Conservation (phyloP, 495 filamentous ascomycete species). For the Glutinoglossum americanum region DNA sequence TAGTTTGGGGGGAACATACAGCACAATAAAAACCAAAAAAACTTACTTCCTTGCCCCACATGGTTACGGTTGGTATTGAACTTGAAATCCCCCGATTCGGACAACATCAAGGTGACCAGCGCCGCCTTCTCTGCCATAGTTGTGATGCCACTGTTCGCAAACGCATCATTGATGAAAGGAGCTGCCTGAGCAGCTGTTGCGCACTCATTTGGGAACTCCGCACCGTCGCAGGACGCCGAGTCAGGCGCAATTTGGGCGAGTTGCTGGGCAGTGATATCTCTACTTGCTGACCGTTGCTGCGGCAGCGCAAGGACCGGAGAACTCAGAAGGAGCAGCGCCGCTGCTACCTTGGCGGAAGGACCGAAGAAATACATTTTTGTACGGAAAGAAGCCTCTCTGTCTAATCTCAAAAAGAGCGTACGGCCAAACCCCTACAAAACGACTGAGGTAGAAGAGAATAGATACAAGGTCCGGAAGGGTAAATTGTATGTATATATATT, state of each 20-base stretch:
- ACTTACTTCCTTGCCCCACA: slow-evolving; percentile 43
- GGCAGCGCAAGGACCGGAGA: background rate
- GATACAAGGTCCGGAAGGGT: too few species aligned
- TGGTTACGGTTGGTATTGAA: slow-evolving; percentile 41
- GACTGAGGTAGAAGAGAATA: too few species aligned
- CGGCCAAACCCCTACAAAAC: too few species aligned
- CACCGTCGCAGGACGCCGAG: slow-evolving; percentile 19
- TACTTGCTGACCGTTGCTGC: background rate
- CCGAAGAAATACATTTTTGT: background rate
- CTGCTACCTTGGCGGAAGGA: background rate
- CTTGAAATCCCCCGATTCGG: slow-evolving; percentile 46
- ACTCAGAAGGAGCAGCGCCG: background rate
- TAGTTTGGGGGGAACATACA: background rate
- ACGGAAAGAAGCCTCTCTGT: background rate
- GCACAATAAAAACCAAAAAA: background rate
- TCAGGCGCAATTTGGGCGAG: slow-evolving; percentile 29
- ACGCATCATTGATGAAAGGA: slow-evolving; percentile 29
- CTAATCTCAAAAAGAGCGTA: too few species aligned
- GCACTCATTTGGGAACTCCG: slow-evolving; percentile 33
- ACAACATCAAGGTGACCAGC: slow-evolving; percentile 37
- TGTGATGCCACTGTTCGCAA: slow-evolving; percentile 32
- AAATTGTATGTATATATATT: too few species aligned
- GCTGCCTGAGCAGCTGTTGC: slow-evolving; percentile 41
- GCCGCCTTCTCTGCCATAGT: slow-evolving; percentile 37
- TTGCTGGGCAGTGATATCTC: slow-evolving; percentile 20